A percentile compares a stretch with the other conserved stretches of the same genome.
Conservation (phyloP, 2,329 filamentous ascomycete genomes). For the Cladosporium austrohemisphaericum region DNA sequence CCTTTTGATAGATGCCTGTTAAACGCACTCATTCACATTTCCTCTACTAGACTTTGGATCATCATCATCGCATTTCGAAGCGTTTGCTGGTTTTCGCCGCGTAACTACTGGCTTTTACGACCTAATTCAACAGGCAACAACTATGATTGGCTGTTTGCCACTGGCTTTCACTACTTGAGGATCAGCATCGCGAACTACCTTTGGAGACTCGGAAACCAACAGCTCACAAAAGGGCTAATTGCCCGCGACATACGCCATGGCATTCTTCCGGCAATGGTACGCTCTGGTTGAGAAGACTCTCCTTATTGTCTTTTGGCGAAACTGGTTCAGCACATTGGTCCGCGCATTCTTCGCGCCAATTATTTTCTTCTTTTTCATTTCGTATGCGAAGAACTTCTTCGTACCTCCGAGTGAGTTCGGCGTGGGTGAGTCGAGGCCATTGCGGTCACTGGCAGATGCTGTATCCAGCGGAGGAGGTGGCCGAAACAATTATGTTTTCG, state of each 20-base stretch:
- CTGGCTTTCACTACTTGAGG: background rate
- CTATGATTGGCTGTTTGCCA: conserved; percentile 2
- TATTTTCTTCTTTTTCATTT: conserved; percentile 49
- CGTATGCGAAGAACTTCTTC: conserved; percentile 77
- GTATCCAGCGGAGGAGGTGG: conserved; percentile 56
- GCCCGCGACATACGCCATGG: conserved; percentile 19
- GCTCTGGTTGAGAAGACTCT: conserved; percentile 57
- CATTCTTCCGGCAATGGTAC: conserved; percentile 48
- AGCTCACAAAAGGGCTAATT: background rate
- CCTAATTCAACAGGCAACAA: background rate
- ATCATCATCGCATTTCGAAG: background rate
- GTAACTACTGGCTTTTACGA: background rate
- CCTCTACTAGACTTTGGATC: too few species aligned
- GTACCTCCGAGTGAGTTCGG: conserved; percentile 73
- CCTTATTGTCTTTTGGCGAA: conserved; percentile 51
- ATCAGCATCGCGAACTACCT: background rate
- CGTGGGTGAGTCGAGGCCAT: conserved; percentile 58
- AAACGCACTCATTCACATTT: too few species aligned
- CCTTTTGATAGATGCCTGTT: too few species aligned
- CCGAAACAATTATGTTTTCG: conserved; percentile 69
- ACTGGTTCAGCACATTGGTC: conserved; percentile 52
- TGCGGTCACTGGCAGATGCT: conserved; percentile 64
- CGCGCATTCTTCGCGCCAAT: conserved; percentile 56
- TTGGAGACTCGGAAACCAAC: background rate
- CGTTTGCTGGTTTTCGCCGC: background rate